Percentiles rank a stretch among this genome's conserved stretches.
phyloP scores from a whole-genome alignment of 163 green algal species.

The Scenedesmus sp. region DNA sequence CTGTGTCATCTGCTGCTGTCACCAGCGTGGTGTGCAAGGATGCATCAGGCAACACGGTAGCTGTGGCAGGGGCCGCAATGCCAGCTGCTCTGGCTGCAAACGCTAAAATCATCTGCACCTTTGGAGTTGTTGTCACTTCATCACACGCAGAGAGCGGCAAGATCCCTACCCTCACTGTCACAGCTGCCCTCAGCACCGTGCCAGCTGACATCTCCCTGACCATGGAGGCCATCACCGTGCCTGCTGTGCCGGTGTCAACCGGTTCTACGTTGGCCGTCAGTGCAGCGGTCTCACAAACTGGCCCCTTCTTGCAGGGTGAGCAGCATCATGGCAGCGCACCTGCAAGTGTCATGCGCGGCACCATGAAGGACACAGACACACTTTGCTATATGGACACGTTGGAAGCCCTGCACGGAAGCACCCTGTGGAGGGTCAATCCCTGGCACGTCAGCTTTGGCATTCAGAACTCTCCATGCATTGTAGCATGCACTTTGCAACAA shows the following conservation, averaged over 20 bases:
- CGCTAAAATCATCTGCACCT: background rate
- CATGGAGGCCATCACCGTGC: background rate
- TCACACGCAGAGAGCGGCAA: background rate
- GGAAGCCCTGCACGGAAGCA: no score
- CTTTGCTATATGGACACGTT: no score
- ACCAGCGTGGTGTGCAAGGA: background rate
- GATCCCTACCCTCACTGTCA: background rate
- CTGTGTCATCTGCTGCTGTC: background rate
- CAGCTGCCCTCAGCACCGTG: background rate
- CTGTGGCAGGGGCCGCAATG: background rate
- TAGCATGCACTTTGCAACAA: no score
- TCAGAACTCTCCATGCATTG: no score
- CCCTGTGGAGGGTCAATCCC: no score
- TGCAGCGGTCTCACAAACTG: background rate
- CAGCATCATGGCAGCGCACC: background rate
- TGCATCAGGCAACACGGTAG: background rate
- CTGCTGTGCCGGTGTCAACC: background rate
- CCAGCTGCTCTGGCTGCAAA: background rate
- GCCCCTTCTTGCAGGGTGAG: background rate
- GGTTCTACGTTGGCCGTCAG: background rate
- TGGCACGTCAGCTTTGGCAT: no score
- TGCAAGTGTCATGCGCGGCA: no score
- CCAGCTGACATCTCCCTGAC: background rate
- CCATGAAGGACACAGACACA: no score
- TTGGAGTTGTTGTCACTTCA: background rate